Conservation (phyloP, 2,329 filamentous ascomycete genomes). For the Colletotrichum sp. region DNA sequence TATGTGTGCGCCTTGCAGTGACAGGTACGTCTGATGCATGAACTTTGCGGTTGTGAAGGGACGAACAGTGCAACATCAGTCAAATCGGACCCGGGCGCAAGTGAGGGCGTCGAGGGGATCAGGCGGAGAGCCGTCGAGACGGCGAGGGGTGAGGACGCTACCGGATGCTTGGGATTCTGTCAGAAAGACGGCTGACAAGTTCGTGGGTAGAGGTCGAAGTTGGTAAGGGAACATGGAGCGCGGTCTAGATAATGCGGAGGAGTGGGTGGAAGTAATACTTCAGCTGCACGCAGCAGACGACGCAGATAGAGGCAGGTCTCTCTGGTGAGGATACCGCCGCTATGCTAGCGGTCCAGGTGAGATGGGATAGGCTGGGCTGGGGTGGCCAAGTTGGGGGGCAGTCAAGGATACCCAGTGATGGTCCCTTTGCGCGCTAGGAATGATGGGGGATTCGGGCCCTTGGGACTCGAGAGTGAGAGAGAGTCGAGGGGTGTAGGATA, state of each 20-base stretch:
- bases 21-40: constrained; percentile 32
- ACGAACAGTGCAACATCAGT: constrained; percentile 20
- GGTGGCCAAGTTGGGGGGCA: constrained; percentile 15
- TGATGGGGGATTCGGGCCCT: constrained; percentile 11
- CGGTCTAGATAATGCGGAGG: constrained; percentile 7
- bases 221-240: not conserved
- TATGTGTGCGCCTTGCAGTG: constrained; percentile 22
- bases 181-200: not conserved
- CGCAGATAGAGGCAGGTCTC: constrained; percentile 11
- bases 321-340: constrained; percentile 17
- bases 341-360: not conserved
- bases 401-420: constrained; percentile 13
- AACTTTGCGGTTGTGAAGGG: constrained; percentile 27
- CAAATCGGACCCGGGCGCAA: not conserved
- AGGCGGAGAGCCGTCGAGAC: not conserved
- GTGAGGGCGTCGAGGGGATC: not conserved
- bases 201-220: not conserved
- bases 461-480: not conserved
- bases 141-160: not conserved
- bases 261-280: constrained; percentile 21
- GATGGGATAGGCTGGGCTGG: constrained; percentile 12
- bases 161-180: not conserved
- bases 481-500: constrained; percentile 1
- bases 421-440: constrained; percentile 12
- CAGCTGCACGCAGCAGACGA: constrained; percentile 11